Evolutionary conservation across 2,329 filamentous ascomycete genomes (phyloP).

Genomic region (Aplosporella prunicola): DNA sequence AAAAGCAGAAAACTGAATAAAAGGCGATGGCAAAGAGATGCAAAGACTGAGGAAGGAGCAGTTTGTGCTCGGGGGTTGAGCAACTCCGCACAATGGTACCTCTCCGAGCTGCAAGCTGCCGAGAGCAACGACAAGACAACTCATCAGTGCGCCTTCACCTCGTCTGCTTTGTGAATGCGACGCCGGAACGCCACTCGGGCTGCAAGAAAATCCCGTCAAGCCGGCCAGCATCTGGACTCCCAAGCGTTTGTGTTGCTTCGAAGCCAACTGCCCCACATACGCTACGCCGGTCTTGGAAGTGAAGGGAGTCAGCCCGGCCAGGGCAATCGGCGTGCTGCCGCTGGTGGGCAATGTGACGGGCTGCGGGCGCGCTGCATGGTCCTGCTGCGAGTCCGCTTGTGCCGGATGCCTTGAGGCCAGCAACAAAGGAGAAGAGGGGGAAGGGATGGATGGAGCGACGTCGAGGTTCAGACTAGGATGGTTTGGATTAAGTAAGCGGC

Average conservation of each 20-base stretch:
- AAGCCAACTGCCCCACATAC: slow-evolving; percentile 10
- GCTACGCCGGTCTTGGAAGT: slow-evolving; percentile 5
- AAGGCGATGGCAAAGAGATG: too few species aligned
- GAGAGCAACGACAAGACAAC: too few species aligned
- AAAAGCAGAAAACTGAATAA: too few species aligned
- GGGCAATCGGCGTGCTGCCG: slow-evolving; percentile 1
- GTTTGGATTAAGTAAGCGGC: too few species aligned
- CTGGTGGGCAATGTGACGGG: not conserved
- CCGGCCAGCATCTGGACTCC: slow-evolving; percentile 1
- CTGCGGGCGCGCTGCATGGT: not conserved
- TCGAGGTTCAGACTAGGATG: too few species aligned
- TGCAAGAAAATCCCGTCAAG: not conserved
- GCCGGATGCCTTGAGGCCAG: too few species aligned
- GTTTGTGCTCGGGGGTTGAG: too few species aligned
- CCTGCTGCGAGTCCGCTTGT: too few species aligned
- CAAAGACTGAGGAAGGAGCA: too few species aligned
- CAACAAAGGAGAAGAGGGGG: not conserved
- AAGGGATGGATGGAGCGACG: too few species aligned
- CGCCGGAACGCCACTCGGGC: not conserved
- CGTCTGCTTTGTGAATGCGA: not conserved
- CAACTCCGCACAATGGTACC: too few species aligned
- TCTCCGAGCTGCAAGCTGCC: too few species aligned
- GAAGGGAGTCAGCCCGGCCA: slow-evolving; percentile 2
- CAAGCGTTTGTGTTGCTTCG: slow-evolving; percentile 4
- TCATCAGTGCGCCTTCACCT: slow-evolving; percentile 3